Conservation (phyloP, 176 grass and related monocot genomes). For the Thalia dealbata region DNA sequence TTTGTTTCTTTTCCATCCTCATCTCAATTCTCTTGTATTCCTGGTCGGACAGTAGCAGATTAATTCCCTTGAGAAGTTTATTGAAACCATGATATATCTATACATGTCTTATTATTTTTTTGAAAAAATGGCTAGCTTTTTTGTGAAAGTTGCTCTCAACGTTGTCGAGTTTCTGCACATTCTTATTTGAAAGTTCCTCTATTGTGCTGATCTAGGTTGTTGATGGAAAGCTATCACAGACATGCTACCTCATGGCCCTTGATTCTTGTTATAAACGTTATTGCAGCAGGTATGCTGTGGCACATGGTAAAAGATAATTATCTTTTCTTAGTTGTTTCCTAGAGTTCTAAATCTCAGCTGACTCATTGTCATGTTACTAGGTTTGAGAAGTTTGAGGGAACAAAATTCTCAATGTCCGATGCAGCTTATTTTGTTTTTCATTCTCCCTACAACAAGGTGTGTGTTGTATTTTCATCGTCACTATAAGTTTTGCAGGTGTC, state of each 20-base stretch:
- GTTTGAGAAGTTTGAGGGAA: constrained; percentile 70
- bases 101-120: not conserved
- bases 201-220: constrained; percentile 52
- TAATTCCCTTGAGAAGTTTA: not conserved
- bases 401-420: constrained; percentile 66
- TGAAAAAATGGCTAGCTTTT: not conserved
- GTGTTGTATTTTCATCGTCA: not conserved
- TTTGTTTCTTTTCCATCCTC: constrained; percentile 25
- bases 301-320: not conserved
- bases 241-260: constrained; percentile 87
- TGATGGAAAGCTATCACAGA: constrained; percentile 94
- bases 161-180: not conserved
- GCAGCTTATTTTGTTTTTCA: constrained; percentile 90
- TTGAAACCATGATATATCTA: not conserved
- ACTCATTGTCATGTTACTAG: constrained; percentile 29
- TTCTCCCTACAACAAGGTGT: constrained; percentile 99
- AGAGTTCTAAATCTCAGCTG: not conserved
- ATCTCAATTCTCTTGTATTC: constrained; percentile 4
- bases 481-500: not conserved
- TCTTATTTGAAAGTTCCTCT: not conserved
- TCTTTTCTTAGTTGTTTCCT: constrained; percentile 11
- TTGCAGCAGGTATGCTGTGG: constrained; percentile 60
- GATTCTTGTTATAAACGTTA: constrained; percentile 69
- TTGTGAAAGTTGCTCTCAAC: not conserved
- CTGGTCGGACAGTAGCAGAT: not conserved